Evolutionary conservation across 1,284 basidiomycete species (phyloP).

Genomic region (Ganoderma lingzhi): DNA sequence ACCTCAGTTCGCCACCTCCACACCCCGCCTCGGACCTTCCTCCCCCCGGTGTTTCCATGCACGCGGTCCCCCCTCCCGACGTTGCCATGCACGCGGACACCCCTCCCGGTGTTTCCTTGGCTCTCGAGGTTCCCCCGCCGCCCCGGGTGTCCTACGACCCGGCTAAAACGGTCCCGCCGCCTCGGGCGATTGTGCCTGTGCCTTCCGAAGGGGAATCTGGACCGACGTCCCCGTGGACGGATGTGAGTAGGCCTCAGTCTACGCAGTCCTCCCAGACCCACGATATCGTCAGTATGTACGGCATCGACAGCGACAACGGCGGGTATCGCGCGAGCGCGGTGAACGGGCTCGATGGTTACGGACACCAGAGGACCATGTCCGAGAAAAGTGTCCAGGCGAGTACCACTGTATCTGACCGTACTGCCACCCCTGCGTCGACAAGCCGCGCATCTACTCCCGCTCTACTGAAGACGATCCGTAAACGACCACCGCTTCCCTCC

Average conservation of each 20-base stretch:
- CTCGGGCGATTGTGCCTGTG: constrained; percentile 15
- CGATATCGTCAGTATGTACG: neutral
- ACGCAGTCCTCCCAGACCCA: constrained; percentile 10
- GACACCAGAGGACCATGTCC: constrained; percentile 17
- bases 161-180: constrained; percentile 3
- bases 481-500: constrained; percentile 47
- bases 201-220: constrained; percentile 14
- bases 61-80: neutral
- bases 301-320: neutral
- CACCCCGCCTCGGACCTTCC: neutral
- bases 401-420: constrained; percentile 4
- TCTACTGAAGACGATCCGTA: constrained; percentile 35
- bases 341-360: neutral
- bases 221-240: constrained; percentile 17
- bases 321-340: neutral
- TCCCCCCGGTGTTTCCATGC: neutral
- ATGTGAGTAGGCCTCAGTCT: constrained; percentile 13
- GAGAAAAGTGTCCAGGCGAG: constrained; percentile 28
- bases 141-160: neutral
- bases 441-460: constrained; percentile 37
- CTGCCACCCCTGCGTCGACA: constrained; percentile 31
- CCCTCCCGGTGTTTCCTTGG: neutral
- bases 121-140: neutral
- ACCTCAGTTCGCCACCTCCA: neutral
- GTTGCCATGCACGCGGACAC: neutral